Evolutionary conservation across 1,139 yeast genomes (phyloP), one percentile per base, ranked within the genome.

Genomic region (Zygosaccharomyces sapae): DNA sequence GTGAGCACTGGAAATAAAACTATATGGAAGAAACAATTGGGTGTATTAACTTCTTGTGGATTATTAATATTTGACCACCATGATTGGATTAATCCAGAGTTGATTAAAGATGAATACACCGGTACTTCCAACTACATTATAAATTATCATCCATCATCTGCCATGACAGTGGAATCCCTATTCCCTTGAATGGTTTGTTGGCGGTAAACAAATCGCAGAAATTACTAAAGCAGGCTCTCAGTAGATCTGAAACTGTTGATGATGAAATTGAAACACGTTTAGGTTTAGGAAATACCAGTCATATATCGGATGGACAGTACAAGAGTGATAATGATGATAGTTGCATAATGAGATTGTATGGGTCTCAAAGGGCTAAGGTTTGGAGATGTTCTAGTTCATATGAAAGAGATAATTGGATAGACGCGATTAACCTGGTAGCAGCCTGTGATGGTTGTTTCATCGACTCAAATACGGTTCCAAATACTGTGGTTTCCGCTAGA

Each of bases 331-430:
- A 16, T 24, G 29, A 40, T 24, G 44, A 33, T 9, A 50, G 48
- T 27, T 39, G 42, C 13, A 30, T 53, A 20, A 31, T 54, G 43
- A 50, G 53, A 45, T 22, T 61, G 41, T 55, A 53, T 39, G 71
- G 72, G n/a, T 62, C 66, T 8, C 66, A 66, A 39, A 66, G 70
- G 25, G 70, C 66, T 25, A 46, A 46, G 29, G 49, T 53, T 10
- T 61, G 63, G 57, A 55, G 50, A 38, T 61, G 65, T 41, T 46
- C 49, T n/a, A 63, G 64, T 22, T 42, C 49, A 8, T 54, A 61
- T 24, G 84, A 79, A 40, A 66, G 75, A 63, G 59, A 65, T 13
- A 75, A 75, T 29, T 82, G 88, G 88, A 71, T 80, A 42, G 69
- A 69, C 36, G 66, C 76, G 10, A 77, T 82, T 54, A 81, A 82